Percentiles rank a stretch among this genome's conserved stretches.
Conservation (phyloP, 2,329 filamentous ascomycete genomes). For the Aspergillus sp. region DNA sequence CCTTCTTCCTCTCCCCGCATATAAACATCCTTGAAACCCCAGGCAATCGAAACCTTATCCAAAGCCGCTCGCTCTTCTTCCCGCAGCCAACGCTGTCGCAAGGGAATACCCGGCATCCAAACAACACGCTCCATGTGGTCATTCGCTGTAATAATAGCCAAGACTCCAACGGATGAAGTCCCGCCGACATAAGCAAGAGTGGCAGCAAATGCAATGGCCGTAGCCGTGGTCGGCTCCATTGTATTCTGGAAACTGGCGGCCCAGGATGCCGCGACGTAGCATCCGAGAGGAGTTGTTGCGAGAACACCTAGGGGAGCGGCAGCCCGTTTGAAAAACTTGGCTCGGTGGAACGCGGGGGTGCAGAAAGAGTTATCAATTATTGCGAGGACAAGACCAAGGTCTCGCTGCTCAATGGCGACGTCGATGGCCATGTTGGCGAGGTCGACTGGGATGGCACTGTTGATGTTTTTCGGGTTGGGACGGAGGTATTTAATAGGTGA, state of each 20-base stretch:
- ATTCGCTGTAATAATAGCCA: conserved; percentile 83
- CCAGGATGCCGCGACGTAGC: conserved; percentile 69
- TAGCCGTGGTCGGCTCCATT: conserved; percentile 75
- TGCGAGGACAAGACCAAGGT: conserved; percentile 74
- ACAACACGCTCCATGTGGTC: conserved; percentile 94
- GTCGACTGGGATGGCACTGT: conserved; percentile 69
- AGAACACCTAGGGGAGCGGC: conserved; percentile 42
- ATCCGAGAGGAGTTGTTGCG: conserved; percentile 34
- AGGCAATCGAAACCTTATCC: conserved; percentile 81
- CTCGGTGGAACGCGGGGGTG: conserved; percentile 43
- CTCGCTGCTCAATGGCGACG: conserved; percentile 74
- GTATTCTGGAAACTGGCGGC: conserved; percentile 66
- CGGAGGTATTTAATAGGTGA: conserved; percentile 60
- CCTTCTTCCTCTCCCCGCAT: conserved; percentile 88
- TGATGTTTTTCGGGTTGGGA: conserved; percentile 66
- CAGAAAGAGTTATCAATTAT: conserved; percentile 65
- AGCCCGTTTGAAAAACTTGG: conserved; percentile 45
- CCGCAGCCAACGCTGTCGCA: conserved; percentile 79
- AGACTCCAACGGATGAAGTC: conserved; percentile 76
- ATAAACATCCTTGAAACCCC: conserved; percentile 83
- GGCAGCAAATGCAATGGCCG: conserved; percentile 74
- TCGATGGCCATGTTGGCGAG: conserved; percentile 74
- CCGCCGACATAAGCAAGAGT: conserved; percentile 81
- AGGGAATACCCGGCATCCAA: conserved; percentile 78
- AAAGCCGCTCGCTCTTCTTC: conserved; percentile 88